Percentiles rank a stretch among this genome's conserved stretches.
Evolutionary conservation across 495 filamentous ascomycete genomes (phyloP).

Genomic region (Neurospora sp.): DNA sequence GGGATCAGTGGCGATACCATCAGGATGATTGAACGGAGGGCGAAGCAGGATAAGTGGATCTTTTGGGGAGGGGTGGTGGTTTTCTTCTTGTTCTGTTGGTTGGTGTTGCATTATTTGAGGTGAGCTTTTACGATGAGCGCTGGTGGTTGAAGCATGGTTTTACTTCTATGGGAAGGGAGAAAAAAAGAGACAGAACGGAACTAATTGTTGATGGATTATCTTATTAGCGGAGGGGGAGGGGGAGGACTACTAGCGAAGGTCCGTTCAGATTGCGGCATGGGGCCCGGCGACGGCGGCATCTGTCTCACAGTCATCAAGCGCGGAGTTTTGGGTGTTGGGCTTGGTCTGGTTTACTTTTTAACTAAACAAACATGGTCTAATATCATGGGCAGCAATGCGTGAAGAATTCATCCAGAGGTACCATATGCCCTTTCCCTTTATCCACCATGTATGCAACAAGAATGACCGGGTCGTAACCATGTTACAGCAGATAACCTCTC

Average conservation of each 20-base stretch:
- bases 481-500: background rate
- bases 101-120: constrained; percentile 73
- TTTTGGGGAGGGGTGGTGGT: constrained; percentile 80
- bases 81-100: constrained; percentile 90
- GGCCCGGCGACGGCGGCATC: background rate
- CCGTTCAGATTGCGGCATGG: background rate
- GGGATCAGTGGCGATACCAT: constrained; percentile 94
- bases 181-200: background rate
- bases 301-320: background rate
- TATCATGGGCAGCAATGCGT: background rate
- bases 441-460: background rate
- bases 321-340: background rate
- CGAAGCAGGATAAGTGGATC: constrained; percentile 95
- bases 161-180: background rate
- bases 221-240: background rate
- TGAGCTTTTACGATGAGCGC: constrained; percentile 25
- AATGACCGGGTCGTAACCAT: background rate
- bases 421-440: background rate
- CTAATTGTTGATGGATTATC: background rate
- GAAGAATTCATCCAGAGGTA: background rate
- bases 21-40: constrained; percentile 84
- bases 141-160: background rate
- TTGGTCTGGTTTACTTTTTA: background rate
- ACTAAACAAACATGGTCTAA: background rate
- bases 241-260: background rate